A percentile compares a stretch with the other conserved stretches of the same genome.
phyloP scores from a whole-genome alignment of 305 asterid genomes.

The Nicotiana rustica region DNA sequence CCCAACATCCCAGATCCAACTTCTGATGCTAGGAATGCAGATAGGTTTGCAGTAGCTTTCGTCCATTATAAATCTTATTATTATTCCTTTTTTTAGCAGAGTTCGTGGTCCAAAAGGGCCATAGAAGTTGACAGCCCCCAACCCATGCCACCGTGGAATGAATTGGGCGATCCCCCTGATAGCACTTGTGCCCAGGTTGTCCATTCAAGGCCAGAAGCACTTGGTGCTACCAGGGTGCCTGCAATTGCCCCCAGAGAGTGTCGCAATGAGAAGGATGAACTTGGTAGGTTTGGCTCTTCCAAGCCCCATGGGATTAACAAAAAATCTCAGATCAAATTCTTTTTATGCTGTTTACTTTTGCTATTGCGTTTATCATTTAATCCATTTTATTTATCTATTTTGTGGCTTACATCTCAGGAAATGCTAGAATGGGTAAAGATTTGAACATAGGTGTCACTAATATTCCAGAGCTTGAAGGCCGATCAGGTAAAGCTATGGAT shows the following conservation, averaged over 20 bases:
- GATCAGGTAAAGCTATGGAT: conserved; percentile 34
- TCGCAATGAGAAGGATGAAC: conserved; percentile 40
- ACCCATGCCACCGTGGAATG: conserved; percentile 50
- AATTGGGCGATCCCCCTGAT: conserved; percentile 49
- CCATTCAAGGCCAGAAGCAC: conserved; percentile 52
- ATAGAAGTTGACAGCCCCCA: conserved; percentile 55
- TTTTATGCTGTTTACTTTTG: conserved; percentile 15
- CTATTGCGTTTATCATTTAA: neutral
- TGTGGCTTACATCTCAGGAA: conserved; percentile 37
- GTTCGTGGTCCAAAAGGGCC: conserved; percentile 59
- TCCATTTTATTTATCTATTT: neutral
- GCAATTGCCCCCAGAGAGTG: conserved; percentile 40
- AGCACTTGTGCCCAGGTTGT: conserved; percentile 56
- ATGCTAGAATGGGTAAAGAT: conserved; percentile 47
- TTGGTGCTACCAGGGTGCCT: conserved; percentile 45
- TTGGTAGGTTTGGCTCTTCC: conserved; percentile 41
- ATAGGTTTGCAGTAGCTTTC: conserved; percentile 6
- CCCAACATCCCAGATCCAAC: conserved; percentile 16
- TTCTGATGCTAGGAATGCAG: neutral
- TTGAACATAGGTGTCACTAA: conserved; percentile 48
- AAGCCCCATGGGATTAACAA: neutral
- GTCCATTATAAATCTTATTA: neutral
- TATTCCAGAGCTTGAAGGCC: conserved; percentile 43
- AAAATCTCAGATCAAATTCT: neutral
- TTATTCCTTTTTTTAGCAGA: conserved; percentile 38